A percentile compares a stretch with the other conserved stretches of the same genome.
These are phyloP conservation scores for Syzygium malaccense DNA, from an alignment of 441 rosid species.

Conservation along the genomic window DNA sequence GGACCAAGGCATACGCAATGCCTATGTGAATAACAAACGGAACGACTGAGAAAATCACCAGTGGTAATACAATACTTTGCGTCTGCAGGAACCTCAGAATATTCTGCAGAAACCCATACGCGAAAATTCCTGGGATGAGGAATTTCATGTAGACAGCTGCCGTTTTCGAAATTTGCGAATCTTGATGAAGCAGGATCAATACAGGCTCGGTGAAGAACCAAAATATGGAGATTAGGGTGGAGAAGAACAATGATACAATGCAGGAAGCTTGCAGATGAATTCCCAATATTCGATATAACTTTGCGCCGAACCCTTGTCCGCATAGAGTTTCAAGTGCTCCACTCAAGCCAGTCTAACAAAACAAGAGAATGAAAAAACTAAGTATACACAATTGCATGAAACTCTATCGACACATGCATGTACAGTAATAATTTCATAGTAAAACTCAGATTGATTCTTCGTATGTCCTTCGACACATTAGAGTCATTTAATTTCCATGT, in stretches of 20 bases:
- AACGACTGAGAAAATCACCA: conserved; percentile 34
- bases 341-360: conserved; percentile 52
- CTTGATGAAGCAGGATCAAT: conserved; percentile 44
- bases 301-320: conserved; percentile 81
- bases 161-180: conserved; percentile 27
- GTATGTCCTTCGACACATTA: background rate
- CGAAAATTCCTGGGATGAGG: conserved; percentile 71
- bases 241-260: conserved; percentile 41
- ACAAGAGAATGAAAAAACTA: background rate
- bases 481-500: background rate
- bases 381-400: background rate
- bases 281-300: conserved; percentile 44
- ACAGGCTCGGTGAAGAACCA: conserved; percentile 54
- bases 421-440: background rate
- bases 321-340: conserved; percentile 83
- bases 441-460: background rate
- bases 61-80: conserved; percentile 51
- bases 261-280: conserved; percentile 71
- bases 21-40: conserved; percentile 42
- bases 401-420: background rate
- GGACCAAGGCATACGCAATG: conserved; percentile 32
- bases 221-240: conserved; percentile 33
- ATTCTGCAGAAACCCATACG: conserved; percentile 61
- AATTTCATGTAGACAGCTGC: conserved; percentile 50
- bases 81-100: conserved; percentile 63